Evolutionary conservation across 331 rosid genomes (phyloP).

Genomic region (Spiraea crenata): DNA sequence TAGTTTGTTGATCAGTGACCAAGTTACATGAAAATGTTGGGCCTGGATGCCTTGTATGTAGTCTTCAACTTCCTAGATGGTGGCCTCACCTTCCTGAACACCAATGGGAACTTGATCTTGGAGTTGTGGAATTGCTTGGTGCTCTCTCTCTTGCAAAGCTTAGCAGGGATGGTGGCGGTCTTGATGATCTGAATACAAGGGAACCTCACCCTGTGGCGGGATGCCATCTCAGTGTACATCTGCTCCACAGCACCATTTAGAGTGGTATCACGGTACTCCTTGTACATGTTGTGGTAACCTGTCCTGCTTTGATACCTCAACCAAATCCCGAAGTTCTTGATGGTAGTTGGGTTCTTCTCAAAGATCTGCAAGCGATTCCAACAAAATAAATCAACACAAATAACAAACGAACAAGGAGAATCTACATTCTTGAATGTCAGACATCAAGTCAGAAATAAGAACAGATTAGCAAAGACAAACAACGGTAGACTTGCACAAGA

Average conservation of each 20-base stretch:
- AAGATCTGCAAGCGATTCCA: conserved; percentile 45
- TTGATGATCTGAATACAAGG: conserved; percentile 85
- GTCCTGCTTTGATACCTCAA: conserved; percentile 80
- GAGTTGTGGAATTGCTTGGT: conserved; percentile 81
- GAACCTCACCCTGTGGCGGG: conserved; percentile 75
- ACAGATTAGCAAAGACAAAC: neutral
- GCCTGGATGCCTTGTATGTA: conserved; percentile 75
- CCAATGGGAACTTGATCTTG: conserved; percentile 84
- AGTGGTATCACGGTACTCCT: conserved; percentile 68
- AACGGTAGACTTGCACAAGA: neutral
- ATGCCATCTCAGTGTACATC: conserved; percentile 81
- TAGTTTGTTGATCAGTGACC: conserved; percentile 11
- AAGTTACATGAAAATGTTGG: conserved; percentile 70
- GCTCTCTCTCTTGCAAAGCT: conserved; percentile 83
- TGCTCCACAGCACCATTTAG: conserved; percentile 68
- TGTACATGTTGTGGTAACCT: conserved; percentile 82
- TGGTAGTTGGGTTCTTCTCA: conserved; percentile 79
- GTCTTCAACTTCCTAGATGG: conserved; percentile 82
- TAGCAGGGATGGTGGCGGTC: conserved; percentile 74
- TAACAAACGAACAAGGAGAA: neutral
- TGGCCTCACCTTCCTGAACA: conserved; percentile 77
- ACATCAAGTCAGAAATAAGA: neutral
- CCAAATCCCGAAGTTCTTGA: conserved; percentile 83
- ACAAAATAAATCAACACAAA: neutral
- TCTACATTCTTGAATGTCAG: neutral